Evolutionary conservation across 139 green algal genomes (phyloP), one percentile per base, ranked within the genome.

Genomic region (Chlamydomonas sphaeroides): DNA sequence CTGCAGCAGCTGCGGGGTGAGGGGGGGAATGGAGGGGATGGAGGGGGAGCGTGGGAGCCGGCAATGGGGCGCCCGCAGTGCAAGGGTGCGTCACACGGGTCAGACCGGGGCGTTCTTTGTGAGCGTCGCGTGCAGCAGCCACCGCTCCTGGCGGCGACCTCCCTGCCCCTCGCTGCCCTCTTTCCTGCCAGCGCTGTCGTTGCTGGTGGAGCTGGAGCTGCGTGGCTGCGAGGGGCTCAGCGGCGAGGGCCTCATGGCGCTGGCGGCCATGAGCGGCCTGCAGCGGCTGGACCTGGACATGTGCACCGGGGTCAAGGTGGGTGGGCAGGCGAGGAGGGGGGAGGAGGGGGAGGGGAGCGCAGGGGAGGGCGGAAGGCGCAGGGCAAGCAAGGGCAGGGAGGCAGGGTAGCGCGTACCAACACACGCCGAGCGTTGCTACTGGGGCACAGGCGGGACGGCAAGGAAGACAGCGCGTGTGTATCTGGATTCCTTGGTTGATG

Each of bases 151-250:
- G 1, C 56, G 25, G 23, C 56, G 7, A 61, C 53, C 25, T 8
- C 56, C 56, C 17, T 25, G 2, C 26, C 5, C 26, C n/a, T n/a
- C 17, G n/a, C 61, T 39, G 30, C n/a, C 14, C 5, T 3, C 30
- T 39, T 4, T n/a, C 32, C 62, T 68, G 33, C 18, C 38, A 83
- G 77, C 48, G 15, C 77, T 84, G 48, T 57, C 48, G 35, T 33
- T 48, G 10, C 33, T 84, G 42, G 6, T 35, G 48, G 63, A 74
- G 65, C 48, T 84, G 63, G 77, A 84, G 48, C 77, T 84, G 77
- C 35, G 48, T 6, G 65, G 67, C 41, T 84, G 77, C 48, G 77
- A 84, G 77, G 42, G 53, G 15, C 35, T 84, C 18, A 84, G 35
- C 1, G 77, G 77, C 25, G 48, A 39, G 48, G 77, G 77, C 10